A percentile compares a stretch with the other conserved stretches of the same genome.
phyloP scores from a whole-genome alignment of 345 rosid species.

The Pistacia vera region DNA sequence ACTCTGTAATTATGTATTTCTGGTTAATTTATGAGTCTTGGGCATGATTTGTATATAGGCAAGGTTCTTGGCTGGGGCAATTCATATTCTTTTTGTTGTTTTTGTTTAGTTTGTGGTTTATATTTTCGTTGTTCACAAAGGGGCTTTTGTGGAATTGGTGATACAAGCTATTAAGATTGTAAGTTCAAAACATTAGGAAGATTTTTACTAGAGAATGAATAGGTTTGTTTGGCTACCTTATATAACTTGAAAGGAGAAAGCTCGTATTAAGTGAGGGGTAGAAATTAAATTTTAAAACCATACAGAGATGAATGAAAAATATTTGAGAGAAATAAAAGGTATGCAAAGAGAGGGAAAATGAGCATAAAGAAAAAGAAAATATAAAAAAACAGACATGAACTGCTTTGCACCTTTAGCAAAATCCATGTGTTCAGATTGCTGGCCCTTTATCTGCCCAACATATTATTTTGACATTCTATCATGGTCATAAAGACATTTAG shows the following conservation, averaged over 20 bases:
- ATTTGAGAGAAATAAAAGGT: background rate
- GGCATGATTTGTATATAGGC: background rate
- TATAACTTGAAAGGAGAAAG: background rate
- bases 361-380: no score
- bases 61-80: background rate
- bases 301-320: background rate
- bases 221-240: background rate
- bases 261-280: background rate
- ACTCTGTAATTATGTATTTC: background rate
- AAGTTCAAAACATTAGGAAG: background rate
- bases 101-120: background rate
- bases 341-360: background rate
- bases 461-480: background rate
- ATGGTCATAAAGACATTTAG: background rate
- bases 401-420: no score
- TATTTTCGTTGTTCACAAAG: background rate
- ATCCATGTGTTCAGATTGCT: background rate
- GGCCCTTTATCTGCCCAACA: background rate
- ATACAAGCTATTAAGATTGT: background rate
- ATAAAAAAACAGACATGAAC: no score
- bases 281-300: background rate
- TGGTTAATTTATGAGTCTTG: background rate
- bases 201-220: conserved; percentile 1
- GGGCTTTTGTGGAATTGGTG: background rate
- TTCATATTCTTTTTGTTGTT: background rate